Evolutionary conservation across 2,329 filamentous ascomycete genomes (phyloP).

Genomic region (Cladobotryum mycophilum): DNA sequence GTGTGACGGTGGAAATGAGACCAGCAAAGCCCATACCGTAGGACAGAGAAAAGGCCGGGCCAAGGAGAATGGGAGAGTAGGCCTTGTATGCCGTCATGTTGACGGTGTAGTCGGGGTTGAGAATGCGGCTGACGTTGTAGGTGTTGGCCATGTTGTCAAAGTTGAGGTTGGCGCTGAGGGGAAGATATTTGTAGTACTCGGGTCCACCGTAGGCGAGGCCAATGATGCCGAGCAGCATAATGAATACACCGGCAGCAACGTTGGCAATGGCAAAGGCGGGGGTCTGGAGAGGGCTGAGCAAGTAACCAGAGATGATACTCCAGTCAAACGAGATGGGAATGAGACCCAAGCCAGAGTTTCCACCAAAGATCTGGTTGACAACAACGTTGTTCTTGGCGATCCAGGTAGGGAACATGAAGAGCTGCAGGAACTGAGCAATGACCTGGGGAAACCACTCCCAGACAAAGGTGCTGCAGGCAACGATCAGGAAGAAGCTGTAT

Average conservation of each 20-base stretch:
- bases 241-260: slow-evolving; percentile 45
- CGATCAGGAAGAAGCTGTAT: slow-evolving; percentile 51
- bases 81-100: slow-evolving; percentile 49
- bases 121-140: slow-evolving; percentile 52
- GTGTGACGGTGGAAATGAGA: slow-evolving; percentile 46
- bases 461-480: slow-evolving; percentile 43
- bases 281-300: slow-evolving; percentile 50
- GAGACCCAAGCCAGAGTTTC: slow-evolving; percentile 53
- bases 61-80: slow-evolving; percentile 51
- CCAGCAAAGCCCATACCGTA: slow-evolving; percentile 55
- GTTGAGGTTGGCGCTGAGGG: slow-evolving; percentile 45
- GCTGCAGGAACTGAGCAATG: slow-evolving; percentile 51
- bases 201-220: slow-evolving; percentile 45
- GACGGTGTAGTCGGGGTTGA: slow-evolving; percentile 45
- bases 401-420: slow-evolving; percentile 57
- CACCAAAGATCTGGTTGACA: slow-evolving; percentile 61
- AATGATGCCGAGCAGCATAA: slow-evolving; percentile 46
- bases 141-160: slow-evolving; percentile 53
- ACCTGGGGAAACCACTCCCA: slow-evolving; percentile 56
- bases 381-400: slow-evolving; percentile 54
- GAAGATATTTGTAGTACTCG: slow-evolving; percentile 50
- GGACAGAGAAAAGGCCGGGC: slow-evolving; percentile 47
- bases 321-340: slow-evolving; percentile 63
- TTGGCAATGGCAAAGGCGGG: slow-evolving; percentile 57
- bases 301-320: slow-evolving; percentile 53